A percentile compares a stretch with the other conserved stretches of the same genome.
phyloP scores from a whole-genome alignment of 371 early-diverging fungal genomes.

The Mycotypha africana region DNA sequence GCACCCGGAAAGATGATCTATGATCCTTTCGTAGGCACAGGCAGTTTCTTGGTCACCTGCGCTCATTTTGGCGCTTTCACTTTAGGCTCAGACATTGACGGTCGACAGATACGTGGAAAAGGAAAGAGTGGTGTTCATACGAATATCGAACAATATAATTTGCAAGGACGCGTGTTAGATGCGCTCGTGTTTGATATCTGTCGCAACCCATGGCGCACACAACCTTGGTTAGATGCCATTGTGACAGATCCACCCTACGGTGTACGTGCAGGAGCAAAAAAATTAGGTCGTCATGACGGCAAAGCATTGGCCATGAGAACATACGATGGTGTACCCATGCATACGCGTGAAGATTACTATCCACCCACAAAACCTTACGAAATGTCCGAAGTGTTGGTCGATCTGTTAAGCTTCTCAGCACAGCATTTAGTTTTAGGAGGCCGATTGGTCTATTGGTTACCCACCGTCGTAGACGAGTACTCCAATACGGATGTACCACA shows the following conservation, averaged over 20 bases:
- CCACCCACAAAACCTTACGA: slow-evolving; percentile 93
- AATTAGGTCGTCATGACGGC: slow-evolving; percentile 70
- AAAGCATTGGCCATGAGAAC: slow-evolving; percentile 46
- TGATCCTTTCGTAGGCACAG: slow-evolving; percentile 99
- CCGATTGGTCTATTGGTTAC: slow-evolving; percentile 94
- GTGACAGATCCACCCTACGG: slow-evolving; percentile 94
- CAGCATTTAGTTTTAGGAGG: slow-evolving; percentile 77
- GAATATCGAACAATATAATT: slow-evolving; percentile 82
- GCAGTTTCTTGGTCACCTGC: slow-evolving; percentile 85
- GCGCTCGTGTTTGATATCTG: slow-evolving; percentile 84
- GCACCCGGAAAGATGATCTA: slow-evolving; percentile 77
- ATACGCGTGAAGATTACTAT: slow-evolving; percentile 63
- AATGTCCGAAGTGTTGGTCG: slow-evolving; percentile 84
- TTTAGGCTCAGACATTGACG: slow-evolving; percentile 96
- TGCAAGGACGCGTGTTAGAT: slow-evolving; percentile 72
- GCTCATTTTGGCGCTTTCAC: slow-evolving; percentile 92
- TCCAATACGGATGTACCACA: slow-evolving; percentile 73
- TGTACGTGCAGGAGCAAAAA: slow-evolving; percentile 96
- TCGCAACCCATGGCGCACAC: slow-evolving; percentile 80
- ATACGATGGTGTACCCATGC: slow-evolving; percentile 63
- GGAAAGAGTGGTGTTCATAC: slow-evolving; percentile 46
- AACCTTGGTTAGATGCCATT: slow-evolving; percentile 75
- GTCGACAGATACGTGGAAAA: slow-evolving; percentile 94
- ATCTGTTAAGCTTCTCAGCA: slow-evolving; percentile 84
- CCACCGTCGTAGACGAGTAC: slow-evolving; percentile 86